These are phyloP conservation scores for Trichosporon sp. DNA, from an alignment of 1,284 basidiomycete genomes.

Conservation along the genomic window DNA sequence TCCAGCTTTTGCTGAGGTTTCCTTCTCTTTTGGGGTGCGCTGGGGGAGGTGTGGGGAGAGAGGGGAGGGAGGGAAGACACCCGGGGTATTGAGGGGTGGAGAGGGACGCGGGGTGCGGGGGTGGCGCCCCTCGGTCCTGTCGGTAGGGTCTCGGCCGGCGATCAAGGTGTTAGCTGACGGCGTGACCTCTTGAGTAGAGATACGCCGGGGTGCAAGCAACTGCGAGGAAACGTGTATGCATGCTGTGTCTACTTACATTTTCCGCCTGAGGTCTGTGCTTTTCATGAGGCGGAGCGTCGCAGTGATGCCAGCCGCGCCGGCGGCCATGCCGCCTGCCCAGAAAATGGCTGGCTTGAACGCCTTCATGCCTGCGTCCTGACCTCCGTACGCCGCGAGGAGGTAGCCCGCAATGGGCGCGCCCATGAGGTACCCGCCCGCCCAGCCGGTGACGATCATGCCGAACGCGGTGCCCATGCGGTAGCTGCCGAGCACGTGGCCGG, in stretches of 20 bases:
- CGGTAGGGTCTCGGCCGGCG: too few relatives aligned
- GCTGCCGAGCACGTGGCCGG: slow-evolving; percentile 21
- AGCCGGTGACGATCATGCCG: slow-evolving; percentile 30
- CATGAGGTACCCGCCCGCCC: slow-evolving; percentile 29
- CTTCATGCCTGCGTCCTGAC: slow-evolving; percentile 15
- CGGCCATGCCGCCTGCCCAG: slow-evolving; percentile 29
- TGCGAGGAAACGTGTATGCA: too few relatives aligned
- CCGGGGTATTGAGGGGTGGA: too few relatives aligned
- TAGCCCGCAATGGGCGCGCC: slow-evolving; percentile 33
- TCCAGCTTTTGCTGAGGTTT: too few relatives aligned
- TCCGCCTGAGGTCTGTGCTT: slow-evolving; percentile 2
- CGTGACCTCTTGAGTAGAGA: too few relatives aligned
- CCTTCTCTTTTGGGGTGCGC: too few relatives aligned
- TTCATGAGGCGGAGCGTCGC: slow-evolving; percentile 7
- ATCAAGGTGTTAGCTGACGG: too few relatives aligned
- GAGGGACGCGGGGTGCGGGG: too few relatives aligned
- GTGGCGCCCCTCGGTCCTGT: too few relatives aligned
- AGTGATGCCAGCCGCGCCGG: slow-evolving; percentile 3
- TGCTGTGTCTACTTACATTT: slow-evolving; percentile 8
- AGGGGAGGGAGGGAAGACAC: too few relatives aligned
- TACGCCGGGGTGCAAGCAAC: too few relatives aligned
- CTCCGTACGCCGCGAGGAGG: slow-evolving; percentile 27
- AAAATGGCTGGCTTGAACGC: slow-evolving; percentile 34
- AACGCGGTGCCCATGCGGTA: slow-evolving; percentile 26
- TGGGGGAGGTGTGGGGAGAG: too few relatives aligned